Evolutionary conservation across 371 early-diverging fungal genomes (phyloP).

Genomic region (Mortierella sp.): DNA sequence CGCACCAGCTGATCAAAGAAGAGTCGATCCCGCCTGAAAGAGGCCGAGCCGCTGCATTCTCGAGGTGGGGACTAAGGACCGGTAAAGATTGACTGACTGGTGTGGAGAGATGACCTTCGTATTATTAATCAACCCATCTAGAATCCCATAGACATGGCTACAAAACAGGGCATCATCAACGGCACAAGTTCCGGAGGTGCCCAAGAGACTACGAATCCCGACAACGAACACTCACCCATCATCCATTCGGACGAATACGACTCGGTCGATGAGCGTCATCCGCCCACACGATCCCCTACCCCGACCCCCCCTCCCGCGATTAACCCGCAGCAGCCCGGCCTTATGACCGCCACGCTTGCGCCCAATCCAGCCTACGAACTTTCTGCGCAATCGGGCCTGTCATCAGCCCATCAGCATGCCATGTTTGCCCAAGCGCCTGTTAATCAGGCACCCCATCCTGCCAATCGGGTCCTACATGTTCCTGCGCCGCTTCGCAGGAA

Average conservation of each 20-base stretch:
- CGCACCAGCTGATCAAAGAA: no score
- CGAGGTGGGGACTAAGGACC: no score
- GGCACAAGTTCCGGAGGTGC: constrained; percentile 8
- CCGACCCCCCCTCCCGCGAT: constrained; percentile 19
- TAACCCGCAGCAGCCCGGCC: background rate
- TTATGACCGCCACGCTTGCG: background rate
- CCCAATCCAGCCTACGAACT: constrained; percentile 4
- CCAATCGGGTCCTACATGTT: constrained; percentile 28
- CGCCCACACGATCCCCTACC: constrained; percentile 29
- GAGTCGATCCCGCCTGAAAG: no score
- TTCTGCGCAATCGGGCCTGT: constrained; percentile 1
- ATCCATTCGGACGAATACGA: constrained; percentile 44
- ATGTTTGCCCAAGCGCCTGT: background rate
- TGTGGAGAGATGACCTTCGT: background rate
- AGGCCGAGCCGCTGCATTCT: no score
- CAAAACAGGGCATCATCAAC: constrained; percentile 14
- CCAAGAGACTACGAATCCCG: constrained; percentile 5
- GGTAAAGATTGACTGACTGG: no score
- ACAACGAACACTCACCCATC: constrained; percentile 38
- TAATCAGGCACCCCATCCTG: constrained; percentile 1
- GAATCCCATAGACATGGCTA: constrained; percentile 19
- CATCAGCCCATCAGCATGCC: background rate
- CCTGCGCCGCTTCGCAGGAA: constrained; percentile 37
- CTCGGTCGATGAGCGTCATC: constrained; percentile 30
- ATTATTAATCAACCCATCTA: background rate